phyloP scores from a whole-genome alignment of 345 rosid genomes.

The Salix suchowensis region DNA sequence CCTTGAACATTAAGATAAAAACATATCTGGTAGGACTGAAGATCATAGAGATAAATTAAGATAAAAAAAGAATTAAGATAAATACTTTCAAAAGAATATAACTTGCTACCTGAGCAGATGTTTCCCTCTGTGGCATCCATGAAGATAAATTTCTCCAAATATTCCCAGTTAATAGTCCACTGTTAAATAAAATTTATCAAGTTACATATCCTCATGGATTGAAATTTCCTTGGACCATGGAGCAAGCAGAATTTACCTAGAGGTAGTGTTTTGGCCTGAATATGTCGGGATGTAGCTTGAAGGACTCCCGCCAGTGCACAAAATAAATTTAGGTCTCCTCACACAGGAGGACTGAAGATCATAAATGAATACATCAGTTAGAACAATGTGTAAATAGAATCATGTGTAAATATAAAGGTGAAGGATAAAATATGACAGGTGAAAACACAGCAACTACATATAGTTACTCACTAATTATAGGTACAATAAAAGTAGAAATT shows the following conservation, averaged over 20 bases:
- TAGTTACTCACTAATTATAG: not conserved
- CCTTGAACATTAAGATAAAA: not conserved
- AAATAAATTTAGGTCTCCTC: constrained; percentile 79
- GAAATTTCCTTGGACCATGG: not conserved
- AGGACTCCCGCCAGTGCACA: constrained; percentile 83
- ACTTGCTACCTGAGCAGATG: constrained; percentile 53
- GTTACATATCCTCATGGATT: not conserved
- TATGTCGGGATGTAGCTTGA: constrained; percentile 65
- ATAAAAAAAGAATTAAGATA: not conserved
- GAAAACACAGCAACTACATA: not conserved
- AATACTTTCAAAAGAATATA: not conserved
- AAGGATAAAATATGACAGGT: not conserved
- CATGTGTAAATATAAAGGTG: not conserved
- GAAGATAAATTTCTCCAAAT: constrained; percentile 80
- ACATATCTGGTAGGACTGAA: no score
- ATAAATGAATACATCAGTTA: constrained; percentile 11
- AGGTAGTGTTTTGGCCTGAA: constrained; percentile 48
- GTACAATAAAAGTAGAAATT: not conserved
- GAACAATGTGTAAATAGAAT: not conserved
- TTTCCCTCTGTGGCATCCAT: constrained; percentile 79
- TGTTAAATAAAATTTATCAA: constrained; percentile 27
- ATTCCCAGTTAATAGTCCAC: constrained; percentile 74
- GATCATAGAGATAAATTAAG: no score
- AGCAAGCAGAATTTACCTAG: constrained; percentile 44
- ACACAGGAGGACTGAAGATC: constrained; percentile 62